Conservation (phyloP, 805 yeast species). For the Saccharomyces jurei region DNA sequence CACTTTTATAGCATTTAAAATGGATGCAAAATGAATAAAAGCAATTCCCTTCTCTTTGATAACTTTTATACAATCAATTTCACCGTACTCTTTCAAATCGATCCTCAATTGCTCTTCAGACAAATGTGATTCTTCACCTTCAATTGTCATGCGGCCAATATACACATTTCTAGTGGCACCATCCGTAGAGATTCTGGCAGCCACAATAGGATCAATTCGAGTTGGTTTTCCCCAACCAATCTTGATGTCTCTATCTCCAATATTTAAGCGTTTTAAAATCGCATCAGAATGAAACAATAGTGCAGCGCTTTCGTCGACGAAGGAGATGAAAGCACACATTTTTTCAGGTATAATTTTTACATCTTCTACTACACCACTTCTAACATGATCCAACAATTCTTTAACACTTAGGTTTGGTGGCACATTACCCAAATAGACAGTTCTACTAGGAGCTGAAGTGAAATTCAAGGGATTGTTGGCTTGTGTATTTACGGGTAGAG, state of each 20-base stretch:
- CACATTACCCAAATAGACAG: conserved; percentile 83
- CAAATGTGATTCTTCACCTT: conserved; percentile 10
- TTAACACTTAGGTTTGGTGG: conserved; percentile 75
- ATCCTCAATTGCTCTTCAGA: conserved; percentile 58
- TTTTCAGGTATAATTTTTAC: conserved; percentile 73
- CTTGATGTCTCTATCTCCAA: conserved; percentile 73
- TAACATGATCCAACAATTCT: conserved; percentile 80
- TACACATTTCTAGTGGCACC: conserved; percentile 93
- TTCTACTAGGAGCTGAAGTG: conserved; percentile 59
- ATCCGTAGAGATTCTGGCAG: conserved; percentile 68
- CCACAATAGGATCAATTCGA: conserved; percentile 65
- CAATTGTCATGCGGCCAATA: conserved; percentile 47
- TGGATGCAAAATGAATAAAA: conserved; percentile 82
- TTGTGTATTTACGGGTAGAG: conserved; percentile 6
- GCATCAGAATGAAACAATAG: conserved; percentile 90
- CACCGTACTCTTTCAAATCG: conserved; percentile 69
- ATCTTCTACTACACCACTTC: conserved; percentile 82
- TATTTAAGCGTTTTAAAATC: conserved; percentile 69
- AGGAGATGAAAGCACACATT: conserved; percentile 84
- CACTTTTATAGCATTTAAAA: conserved; percentile 76
- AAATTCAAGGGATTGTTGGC: conserved; percentile 26
- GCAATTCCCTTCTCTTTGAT: conserved; percentile 77
- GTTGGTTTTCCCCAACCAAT: conserved; percentile 91
- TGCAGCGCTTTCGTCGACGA: conserved; percentile 83
- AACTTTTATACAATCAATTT: conserved; percentile 77